Conservation (phyloP, 257 asterid genomes). For the Capsicum chinense region DNA sequence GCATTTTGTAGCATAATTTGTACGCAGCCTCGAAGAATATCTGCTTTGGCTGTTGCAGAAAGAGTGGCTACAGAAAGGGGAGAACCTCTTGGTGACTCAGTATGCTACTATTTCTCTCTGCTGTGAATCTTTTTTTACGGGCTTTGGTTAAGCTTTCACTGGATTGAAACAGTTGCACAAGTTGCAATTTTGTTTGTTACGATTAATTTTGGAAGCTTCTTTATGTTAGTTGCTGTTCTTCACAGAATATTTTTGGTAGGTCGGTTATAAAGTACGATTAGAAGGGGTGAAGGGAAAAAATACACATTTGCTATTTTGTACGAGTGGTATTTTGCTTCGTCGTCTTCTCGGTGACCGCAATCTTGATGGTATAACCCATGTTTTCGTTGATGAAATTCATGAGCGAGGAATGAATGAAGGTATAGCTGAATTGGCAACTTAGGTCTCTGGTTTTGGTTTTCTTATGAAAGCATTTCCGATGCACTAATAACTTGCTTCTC, state of each 20-base stretch:
- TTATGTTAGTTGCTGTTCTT: conserved; percentile 44
- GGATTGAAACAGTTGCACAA: conserved; percentile 10
- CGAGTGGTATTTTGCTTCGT: conserved; percentile 97
- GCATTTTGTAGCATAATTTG: conserved; percentile 97
- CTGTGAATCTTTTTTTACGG: conserved; percentile 15
- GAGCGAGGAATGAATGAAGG: conserved; percentile 99
- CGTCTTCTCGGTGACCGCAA: conserved; percentile 92
- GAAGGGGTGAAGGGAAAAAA: conserved; percentile 97
- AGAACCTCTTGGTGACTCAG: conserved; percentile 97
- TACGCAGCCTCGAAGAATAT: conserved; percentile 97
- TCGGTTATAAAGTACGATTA: conserved; percentile 96
- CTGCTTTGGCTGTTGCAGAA: conserved; percentile 95
- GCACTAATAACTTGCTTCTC: conserved; percentile 42
- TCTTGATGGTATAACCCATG: conserved; percentile 85
- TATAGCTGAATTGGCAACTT: conserved; percentile 37
- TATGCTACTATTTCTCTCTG: conserved; percentile 54
- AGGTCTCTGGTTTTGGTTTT: conserved; percentile 27
- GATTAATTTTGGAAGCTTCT: conserved; percentile 34
- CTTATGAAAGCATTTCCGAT: conserved; percentile 31
- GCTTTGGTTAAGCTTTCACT: conserved; percentile 15
- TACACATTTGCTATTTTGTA: conserved; percentile 92
- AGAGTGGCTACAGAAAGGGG: conserved; percentile 98
- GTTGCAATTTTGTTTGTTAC: neutral
- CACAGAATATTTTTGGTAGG: conserved; percentile 58
- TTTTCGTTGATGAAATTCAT: conserved; percentile 96